Conservation (phyloP, 352 stramenopile genomes). For the Phytopythium litorale region DNA sequence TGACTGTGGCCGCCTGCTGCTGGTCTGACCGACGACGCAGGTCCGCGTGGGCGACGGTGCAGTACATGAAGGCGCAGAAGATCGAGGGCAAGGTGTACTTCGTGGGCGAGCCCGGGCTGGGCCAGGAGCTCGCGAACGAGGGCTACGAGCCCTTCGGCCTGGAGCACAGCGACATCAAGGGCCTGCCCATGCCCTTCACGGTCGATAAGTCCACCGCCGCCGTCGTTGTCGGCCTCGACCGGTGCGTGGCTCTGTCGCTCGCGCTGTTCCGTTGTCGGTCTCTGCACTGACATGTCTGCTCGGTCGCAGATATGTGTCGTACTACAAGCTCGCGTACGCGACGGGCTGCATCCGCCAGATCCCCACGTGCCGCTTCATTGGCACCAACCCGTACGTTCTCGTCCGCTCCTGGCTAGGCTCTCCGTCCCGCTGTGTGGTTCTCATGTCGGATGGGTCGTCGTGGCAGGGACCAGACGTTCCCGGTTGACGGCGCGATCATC, state of each 20-base stretch:
- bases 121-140: conserved; percentile 56
- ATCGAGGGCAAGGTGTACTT: conserved; percentile 81
- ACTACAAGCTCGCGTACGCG: conserved; percentile 86
- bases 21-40: conserved; percentile 15
- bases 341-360: conserved; percentile 67
- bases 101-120: conserved; percentile 71
- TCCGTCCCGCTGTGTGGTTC: background rate
- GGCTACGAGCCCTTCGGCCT: conserved; percentile 70
- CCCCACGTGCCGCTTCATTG: conserved; percentile 74
- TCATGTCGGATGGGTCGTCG: conserved; percentile 4
- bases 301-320: conserved; percentile 54
- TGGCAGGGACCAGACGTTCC: conserved; percentile 70
- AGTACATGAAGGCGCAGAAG: conserved; percentile 78
- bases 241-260: conserved; percentile 17
- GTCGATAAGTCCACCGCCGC: conserved; percentile 70
- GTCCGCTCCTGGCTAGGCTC: conserved; percentile 8
- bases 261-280: background rate
- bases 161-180: conserved; percentile 62
- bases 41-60: conserved; percentile 75
- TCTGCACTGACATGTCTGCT: background rate
- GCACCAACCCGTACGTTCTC: conserved; percentile 74
- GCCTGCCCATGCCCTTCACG: conserved; percentile 58
- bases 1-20: background rate
- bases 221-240: conserved; percentile 79
- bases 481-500: conserved; percentile 65